phyloP scores from a whole-genome alignment of 176 grass and related monocot species.

The Melocanna baccifera region DNA sequence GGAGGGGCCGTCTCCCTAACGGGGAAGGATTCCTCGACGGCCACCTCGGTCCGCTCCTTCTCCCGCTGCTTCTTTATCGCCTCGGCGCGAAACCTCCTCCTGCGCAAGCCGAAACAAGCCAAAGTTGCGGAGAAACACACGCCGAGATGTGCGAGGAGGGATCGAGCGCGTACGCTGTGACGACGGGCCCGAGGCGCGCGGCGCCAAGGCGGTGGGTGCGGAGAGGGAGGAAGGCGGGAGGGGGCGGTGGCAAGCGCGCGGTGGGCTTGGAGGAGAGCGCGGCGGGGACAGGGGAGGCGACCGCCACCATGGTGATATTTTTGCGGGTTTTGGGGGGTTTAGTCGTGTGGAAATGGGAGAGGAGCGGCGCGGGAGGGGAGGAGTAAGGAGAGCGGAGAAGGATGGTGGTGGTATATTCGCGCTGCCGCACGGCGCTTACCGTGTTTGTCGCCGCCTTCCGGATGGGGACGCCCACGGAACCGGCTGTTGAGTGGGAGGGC shows the following conservation, averaged over 20 bases:
- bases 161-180: conserved; percentile 12
- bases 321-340: neutral
- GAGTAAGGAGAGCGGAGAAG: no score
- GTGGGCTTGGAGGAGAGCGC: neutral
- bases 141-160: neutral
- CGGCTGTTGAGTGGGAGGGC: no score
- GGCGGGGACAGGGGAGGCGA: neutral
- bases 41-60: conserved; percentile 47
- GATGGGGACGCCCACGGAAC: no score
- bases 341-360: neutral
- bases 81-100: conserved; percentile 30
- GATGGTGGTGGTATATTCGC: conserved; percentile 24
- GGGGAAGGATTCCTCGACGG: conserved; percentile 54
- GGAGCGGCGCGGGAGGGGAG: neutral
- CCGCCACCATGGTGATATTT: conserved; percentile 14
- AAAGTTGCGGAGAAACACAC: neutral
- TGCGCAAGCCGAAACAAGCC: neutral
- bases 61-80: conserved; percentile 47
- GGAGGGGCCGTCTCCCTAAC: conserved; percentile 30
- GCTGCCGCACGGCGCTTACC: neutral
- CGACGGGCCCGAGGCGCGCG: neutral
- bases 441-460: neutral
- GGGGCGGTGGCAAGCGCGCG: neutral
- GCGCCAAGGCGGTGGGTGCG: neutral
- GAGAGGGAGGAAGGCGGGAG: neutral